Evolutionary conservation across 805 yeast genomes (phyloP).

Genomic region (Blastobotrys mokoenaii): DNA sequence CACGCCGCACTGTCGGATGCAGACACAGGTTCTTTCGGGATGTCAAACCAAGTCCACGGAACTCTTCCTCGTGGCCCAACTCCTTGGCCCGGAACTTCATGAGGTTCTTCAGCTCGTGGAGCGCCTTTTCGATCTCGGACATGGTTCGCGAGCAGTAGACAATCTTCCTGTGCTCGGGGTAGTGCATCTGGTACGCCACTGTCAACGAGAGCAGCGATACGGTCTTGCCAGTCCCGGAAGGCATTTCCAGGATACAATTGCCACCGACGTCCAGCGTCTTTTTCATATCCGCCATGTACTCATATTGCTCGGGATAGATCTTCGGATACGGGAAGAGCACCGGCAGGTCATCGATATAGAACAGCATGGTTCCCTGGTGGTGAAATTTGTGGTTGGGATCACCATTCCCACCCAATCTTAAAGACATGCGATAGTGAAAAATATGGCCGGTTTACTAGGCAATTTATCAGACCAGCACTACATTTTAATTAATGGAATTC

Average conservation of each 20-base stretch:
- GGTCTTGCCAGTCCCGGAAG: conserved; percentile 98
- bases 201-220: conserved; percentile 84
- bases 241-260: conserved; percentile 95
- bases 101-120: conserved; percentile 78
- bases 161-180: conserved; percentile 89
- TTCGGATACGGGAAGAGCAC: conserved; percentile 93
- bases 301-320: conserved; percentile 97
- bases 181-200: conserved; percentile 87
- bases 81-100: conserved; percentile 83
- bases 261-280: conserved; percentile 94
- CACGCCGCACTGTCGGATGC: conserved; percentile 80
- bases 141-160: conserved; percentile 98
- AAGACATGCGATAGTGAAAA: background rate
- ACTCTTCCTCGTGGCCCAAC: conserved; percentile 80
- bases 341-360: conserved; percentile 91
- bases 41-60: conserved; percentile 88
- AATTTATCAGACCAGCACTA: too few relatives aligned
- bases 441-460: too few relatives aligned
- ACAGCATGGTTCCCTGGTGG: conserved; percentile 35
- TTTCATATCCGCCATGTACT: conserved; percentile 94
- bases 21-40: conserved; percentile 90
- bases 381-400: background rate
- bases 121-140: conserved; percentile 97
- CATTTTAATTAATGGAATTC: too few relatives aligned
- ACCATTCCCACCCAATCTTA: background rate